These are phyloP conservation scores for Pichia sp. DNA, from an alignment of 1,139 yeast species.

Conservation along the genomic window DNA sequence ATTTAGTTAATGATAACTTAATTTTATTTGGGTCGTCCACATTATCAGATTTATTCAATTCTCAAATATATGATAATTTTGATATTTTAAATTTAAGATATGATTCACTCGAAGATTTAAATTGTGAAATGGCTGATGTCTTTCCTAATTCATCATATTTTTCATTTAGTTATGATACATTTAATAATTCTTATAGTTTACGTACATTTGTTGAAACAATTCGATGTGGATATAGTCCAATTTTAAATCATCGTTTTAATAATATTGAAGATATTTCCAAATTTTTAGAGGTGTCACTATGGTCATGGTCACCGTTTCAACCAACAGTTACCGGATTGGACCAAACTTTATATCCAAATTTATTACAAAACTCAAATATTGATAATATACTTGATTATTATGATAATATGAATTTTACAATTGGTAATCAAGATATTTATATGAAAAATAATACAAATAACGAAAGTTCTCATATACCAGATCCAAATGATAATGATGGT, in stretches of 20 bases:
- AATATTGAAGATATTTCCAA: slow-evolving; percentile 27
- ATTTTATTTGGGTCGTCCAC: slow-evolving; percentile 8
- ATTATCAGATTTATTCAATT: background rate
- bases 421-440: background rate
- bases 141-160: background rate
- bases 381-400: background rate
- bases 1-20: slow-evolving; percentile 15
- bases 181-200: slow-evolving; percentile 31
- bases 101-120: background rate
- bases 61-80: background rate
- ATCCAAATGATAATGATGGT: slow-evolving; percentile 5
- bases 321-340: slow-evolving; percentile 33
- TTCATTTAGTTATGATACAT: slow-evolving; percentile 26
- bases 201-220: slow-evolving; percentile 34
- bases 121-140: background rate
- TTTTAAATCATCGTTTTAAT: slow-evolving; percentile 40
- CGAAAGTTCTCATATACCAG: background rate
- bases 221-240: slow-evolving; percentile 55
- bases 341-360: background rate
- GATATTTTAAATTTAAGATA: background rate
- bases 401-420: background rate
- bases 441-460: background rate
- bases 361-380: background rate
- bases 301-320: slow-evolving; percentile 68
- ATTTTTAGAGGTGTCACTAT: slow-evolving; percentile 37